These are phyloP conservation scores for Durotheca rogersii DNA, from an alignment of 495 filamentous ascomycete species.

Conservation along the genomic window DNA sequence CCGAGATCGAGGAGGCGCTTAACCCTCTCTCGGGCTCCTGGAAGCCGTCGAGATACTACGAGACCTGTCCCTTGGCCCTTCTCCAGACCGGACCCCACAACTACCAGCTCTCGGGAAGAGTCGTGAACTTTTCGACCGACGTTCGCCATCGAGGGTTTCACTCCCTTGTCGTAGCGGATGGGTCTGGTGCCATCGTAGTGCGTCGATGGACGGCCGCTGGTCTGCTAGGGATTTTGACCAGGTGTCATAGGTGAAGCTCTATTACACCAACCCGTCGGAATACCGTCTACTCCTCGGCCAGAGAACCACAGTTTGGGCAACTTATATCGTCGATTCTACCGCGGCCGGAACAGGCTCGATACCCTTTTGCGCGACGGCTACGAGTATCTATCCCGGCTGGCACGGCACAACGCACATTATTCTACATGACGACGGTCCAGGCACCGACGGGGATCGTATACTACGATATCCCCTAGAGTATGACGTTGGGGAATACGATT, in stretches of 20 bases:
- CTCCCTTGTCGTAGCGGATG: constrained; percentile 58
- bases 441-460: constrained; percentile 40
- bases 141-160: constrained; percentile 46
- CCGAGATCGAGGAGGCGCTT: constrained; percentile 44
- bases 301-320: constrained; percentile 46
- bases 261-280: constrained; percentile 33
- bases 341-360: constrained; percentile 21
- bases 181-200: constrained; percentile 58
- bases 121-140: constrained; percentile 55
- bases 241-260: constrained; percentile 44
- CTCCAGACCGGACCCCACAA: constrained; percentile 53
- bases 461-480: constrained; percentile 51
- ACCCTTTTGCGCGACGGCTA: constrained; percentile 35
- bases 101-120: constrained; percentile 57
- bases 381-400: constrained; percentile 54
- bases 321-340: constrained; percentile 40
- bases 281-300: constrained; percentile 43
- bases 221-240: neutral
- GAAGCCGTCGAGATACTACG: constrained; percentile 57
- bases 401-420: constrained; percentile 53
- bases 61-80: constrained; percentile 49
- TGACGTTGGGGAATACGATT: constrained; percentile 28
- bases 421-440: constrained; percentile 45
- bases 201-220: neutral
- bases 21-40: constrained; percentile 49